A percentile compares a stretch with the other conserved stretches of the same genome.
phyloP scores from a whole-genome alignment of 2,329 filamentous ascomycete species.

The Cladosporium phlei region DNA sequence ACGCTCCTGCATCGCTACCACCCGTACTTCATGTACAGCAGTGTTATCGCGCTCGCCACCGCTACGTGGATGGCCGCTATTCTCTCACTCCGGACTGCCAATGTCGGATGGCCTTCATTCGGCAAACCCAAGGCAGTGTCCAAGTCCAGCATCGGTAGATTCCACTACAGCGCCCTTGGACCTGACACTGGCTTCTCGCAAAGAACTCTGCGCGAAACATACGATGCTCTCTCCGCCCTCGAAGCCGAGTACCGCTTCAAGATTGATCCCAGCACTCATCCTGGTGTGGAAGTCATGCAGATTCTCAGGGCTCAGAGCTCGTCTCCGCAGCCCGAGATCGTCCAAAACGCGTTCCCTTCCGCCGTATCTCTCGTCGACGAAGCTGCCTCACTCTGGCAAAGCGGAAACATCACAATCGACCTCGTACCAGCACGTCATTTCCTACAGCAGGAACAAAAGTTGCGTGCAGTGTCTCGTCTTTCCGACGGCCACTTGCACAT shows the following conservation, averaged over 20 bases:
- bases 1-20: slow-evolving; percentile 39
- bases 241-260: slow-evolving; percentile 40
- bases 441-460: slow-evolving; percentile 15
- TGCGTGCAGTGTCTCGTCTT: slow-evolving; percentile 13
- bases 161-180: slow-evolving; percentile 13
- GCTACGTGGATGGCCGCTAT: slow-evolving; percentile 51
- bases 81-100: slow-evolving; percentile 45
- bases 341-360: slow-evolving; percentile 44
- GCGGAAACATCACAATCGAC: slow-evolving; percentile 19
- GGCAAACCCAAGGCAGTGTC: slow-evolving; percentile 18
- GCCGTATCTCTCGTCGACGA: slow-evolving; percentile 32
- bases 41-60: slow-evolving; percentile 45
- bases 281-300: slow-evolving; percentile 42
- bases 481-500: slow-evolving; percentile 16
- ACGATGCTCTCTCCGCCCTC: slow-evolving; percentile 33
- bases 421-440: slow-evolving; percentile 16
- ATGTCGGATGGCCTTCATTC: slow-evolving; percentile 41
- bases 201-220: slow-evolving; percentile 22
- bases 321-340: slow-evolving; percentile 31
- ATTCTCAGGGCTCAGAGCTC: slow-evolving; percentile 37
- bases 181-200: slow-evolving; percentile 26
- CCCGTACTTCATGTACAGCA: slow-evolving; percentile 41
- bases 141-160: slow-evolving; percentile 3
- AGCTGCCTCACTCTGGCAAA: slow-evolving; percentile 30
- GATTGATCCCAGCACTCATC: slow-evolving; percentile 38